Conservation (phyloP, 1,139 yeast genomes). For the Yamadazyma kanchanaburiensis region DNA sequence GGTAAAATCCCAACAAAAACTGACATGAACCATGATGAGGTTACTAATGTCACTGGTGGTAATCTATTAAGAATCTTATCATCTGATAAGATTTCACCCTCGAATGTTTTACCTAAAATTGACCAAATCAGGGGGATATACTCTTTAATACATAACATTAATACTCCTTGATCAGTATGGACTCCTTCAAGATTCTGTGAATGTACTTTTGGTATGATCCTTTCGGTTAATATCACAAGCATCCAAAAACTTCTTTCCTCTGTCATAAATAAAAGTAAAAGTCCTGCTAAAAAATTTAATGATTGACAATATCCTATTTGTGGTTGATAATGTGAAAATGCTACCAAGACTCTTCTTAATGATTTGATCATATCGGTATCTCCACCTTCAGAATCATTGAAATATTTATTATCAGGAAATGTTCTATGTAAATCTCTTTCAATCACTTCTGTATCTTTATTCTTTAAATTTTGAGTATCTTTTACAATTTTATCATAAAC, state of each 20-base stretch:
- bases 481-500: conserved; percentile 65
- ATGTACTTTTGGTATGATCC: conserved; percentile 88
- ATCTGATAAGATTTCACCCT: conserved; percentile 45
- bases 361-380: conserved; percentile 70
- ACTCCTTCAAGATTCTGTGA: conserved; percentile 90
- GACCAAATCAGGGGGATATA: conserved; percentile 82
- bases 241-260: conserved; percentile 95
- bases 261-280: conserved; percentile 73
- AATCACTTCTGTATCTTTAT: conserved; percentile 83
- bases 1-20: conserved; percentile 86
- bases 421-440: conserved; percentile 92
- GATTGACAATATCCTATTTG: conserved; percentile 95
- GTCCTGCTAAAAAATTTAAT: conserved; percentile 85
- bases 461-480: conserved; percentile 48
- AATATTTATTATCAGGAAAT: conserved; percentile 86
- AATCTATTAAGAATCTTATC: conserved; percentile 65
- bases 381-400: conserved; percentile 29
- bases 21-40: conserved; percentile 98
- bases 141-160: conserved; percentile 82
- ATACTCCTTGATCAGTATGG: conserved; percentile 90
- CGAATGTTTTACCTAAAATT: conserved; percentile 40
- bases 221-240: conserved; percentile 84
- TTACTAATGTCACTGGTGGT: conserved; percentile 90
- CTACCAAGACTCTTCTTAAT: conserved; percentile 73
- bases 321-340: conserved; percentile 86